Base-by-base conservation (phyloP, 2,329 filamentous ascomycete species). In the Neonectria hederae region DNA sequence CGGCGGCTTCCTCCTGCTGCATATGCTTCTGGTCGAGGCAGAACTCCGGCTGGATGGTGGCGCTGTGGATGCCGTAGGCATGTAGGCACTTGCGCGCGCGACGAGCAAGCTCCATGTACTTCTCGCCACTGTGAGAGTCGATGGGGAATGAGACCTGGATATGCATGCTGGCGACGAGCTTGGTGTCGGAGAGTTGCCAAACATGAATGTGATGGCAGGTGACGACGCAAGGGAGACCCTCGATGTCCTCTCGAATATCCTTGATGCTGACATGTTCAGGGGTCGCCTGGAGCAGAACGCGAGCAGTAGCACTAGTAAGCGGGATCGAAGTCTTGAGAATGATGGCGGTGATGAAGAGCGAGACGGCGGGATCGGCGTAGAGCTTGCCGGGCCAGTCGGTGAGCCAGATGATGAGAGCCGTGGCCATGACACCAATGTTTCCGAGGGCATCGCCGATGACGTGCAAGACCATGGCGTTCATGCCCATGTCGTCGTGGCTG, bases 131-230 rank as follows among this genome's bases (percentile, higher is more conserved):
- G 71, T 94, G 89, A 53, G 92, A 92, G 75, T 94, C 90, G 78
- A 97, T 94, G 71, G 94, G 92, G 77, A 97, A 97, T 51, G 90
- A 89, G 22, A 99, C 91, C 77, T 97, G 93, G 48, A 99, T 90
- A 76, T 99, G 96, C 79, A 99, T 88, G 11, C 92, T 96, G 13
- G 96, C 95, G 40, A 99, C 91, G 35, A 97, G 85, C 82, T 97
- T 97, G 56, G 94, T 96, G 76, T 98, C 95, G 17, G 92, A 97
- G 35, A 99, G 87, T 79, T 98, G 95, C 96, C 96, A 99, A 66
- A 99, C 94, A 77, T 99, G 96, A 22, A 99, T 86, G 77, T 99
- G 95, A 80, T 99, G 96, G 75, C 94, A 97, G 76, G 92, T 93
- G 65, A 96, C 84, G 52, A 99, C 92, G 45, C 94, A 94, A 0